Percentiles rank a stretch among this genome's conserved stretches.
Evolutionary conservation across 495 filamentous ascomycete genomes (phyloP).

Genomic region (Clavariopsis aquatica): DNA sequence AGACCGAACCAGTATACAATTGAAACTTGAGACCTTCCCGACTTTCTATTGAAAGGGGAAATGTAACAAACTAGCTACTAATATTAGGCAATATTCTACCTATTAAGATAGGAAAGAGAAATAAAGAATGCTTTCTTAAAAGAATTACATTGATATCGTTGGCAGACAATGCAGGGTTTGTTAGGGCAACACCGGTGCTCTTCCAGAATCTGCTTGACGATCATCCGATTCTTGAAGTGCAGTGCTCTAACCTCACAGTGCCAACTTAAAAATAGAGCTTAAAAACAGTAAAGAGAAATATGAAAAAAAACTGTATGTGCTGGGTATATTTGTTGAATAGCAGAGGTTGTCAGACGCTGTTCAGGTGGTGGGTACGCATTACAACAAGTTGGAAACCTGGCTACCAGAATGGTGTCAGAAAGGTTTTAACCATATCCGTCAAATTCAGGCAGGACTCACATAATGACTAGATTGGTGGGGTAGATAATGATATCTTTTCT

Average conservation of each 20-base stretch:
- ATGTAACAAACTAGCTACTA: constrained; percentile 28
- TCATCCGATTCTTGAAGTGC: too few species aligned
- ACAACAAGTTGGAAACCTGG: constrained; percentile 72
- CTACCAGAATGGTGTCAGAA: constrained; percentile 38
- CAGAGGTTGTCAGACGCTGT: constrained; percentile 66
- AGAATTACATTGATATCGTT: too few species aligned
- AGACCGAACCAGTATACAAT: constrained; percentile 69
- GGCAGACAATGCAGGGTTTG: too few species aligned
- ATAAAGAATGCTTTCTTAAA: too few species aligned
- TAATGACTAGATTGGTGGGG: constrained; percentile 72
- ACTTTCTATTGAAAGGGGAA: constrained; percentile 50
- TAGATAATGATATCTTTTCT: constrained; percentile 67
- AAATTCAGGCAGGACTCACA: constrained; percentile 46
- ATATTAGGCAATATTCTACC: not conserved
- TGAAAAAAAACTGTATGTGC: constrained; percentile 58
- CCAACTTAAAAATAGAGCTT: constrained; percentile 43
- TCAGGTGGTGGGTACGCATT: constrained; percentile 63
- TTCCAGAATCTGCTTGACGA: too few species aligned
- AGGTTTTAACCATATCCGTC: constrained; percentile 11
- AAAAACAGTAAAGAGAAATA: constrained; percentile 36
- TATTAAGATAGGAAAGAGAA: too few species aligned
- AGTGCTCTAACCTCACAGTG: too few species aligned
- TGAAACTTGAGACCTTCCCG: constrained; percentile 59
- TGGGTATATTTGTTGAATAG: constrained; percentile 53
- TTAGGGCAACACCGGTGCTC: too few species aligned